Base-by-base conservation (phyloP, 441 rosid species). In the Theobroma grandiflorum region DNA sequence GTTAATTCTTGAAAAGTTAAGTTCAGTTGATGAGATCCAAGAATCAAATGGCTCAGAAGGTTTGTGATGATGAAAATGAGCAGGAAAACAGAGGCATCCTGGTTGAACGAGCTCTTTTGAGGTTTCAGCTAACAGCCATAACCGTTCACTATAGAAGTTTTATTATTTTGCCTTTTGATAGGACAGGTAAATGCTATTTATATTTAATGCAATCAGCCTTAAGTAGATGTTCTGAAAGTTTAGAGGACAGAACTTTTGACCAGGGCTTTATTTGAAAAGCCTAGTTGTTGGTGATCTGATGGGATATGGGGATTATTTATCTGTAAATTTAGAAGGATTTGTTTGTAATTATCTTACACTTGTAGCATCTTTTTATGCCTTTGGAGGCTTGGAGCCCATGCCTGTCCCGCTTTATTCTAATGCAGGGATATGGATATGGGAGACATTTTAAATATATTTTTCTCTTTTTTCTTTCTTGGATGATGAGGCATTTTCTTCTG, bases 1-100 rank as follows among this genome's bases (percentile, higher is more conserved):
- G 78, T 31, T 87, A 75, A 93, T 96, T 75, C 92, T 96, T 49
- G 87, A 88, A 84, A 96, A 91, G 87, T 90, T 96, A 79, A 90
- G 90, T 79, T 79, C 86, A 37, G 84, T 89, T 3, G 93, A 89
- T 40, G 90, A 90, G 79, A 79, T 70, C 61, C 82, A 85, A 61
- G 85, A 73, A 47, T 14, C 76, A 26, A 83, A 69, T 37, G 18
- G 58, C 75, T 47, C 58, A 61, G 84, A 82, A 63, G 80, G 76
- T 59, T 52, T 52, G 26, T 72, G 68, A 55, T 61, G 78, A 77
- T 80, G 79, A 77, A 64, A 47, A 49, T 7, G 10, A 49, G 45
- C 72, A 76, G 58, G 18, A 63, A 63, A 26, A 37, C 6, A 45
- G 79, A 55, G 67, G 67, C 57, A 77, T 42, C 74, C 45, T 55